Base-by-base conservation (phyloP, 306 rosid genomes). In the Corylus avellana region DNA sequence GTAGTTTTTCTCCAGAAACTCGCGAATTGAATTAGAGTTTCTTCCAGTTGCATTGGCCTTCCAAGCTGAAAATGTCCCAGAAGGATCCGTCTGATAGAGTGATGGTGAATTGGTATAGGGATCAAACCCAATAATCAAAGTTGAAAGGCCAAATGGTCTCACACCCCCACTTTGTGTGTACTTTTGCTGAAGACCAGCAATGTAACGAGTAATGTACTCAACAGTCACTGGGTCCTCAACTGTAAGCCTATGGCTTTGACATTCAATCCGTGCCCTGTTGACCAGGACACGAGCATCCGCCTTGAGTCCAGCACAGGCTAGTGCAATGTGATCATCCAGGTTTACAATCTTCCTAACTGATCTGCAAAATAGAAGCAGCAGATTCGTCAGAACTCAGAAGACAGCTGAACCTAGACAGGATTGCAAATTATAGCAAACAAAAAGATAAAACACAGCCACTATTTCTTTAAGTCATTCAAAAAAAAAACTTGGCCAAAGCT, bases 81-180 rank as follows among this genome's bases (percentile, higher is more conserved):
- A 95, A 79, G 97, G 98, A 76, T 95, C 98, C 4, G 98, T 95
- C 82, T 95, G 98, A 83, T 92, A 95, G 8, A 95, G 83, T 27
- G 98, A 78, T 0, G 98, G 98, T 12, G 90, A 12, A 22, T 69
- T 75, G 0, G 94, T 85, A 79, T 95, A 91, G 1, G 98, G 98
- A 82, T 95, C 98, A 77, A 95, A 95, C 16, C 98, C 98, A 39
- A 95, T 89, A 57, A 95, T 95, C 89, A 95, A 84, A 44, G 97
- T 95, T 3, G 98, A 95, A 68, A 92, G 97, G n/a, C 98, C 98
- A 84, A 95, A 95, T 7, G 98, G 98, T 51, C 98, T 75, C 67
- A 92, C 98, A 46, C 98, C 98, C 78, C 98, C 98, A 81, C 98
- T 96, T 69, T 95, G 98, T 13, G 98, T 95, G 86, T 95, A 96